Evolutionary conservation across 2,329 filamentous ascomycete species (phyloP), one percentile per base, ranked within the genome.

Genomic region (Aspergillus clavatus): DNA sequence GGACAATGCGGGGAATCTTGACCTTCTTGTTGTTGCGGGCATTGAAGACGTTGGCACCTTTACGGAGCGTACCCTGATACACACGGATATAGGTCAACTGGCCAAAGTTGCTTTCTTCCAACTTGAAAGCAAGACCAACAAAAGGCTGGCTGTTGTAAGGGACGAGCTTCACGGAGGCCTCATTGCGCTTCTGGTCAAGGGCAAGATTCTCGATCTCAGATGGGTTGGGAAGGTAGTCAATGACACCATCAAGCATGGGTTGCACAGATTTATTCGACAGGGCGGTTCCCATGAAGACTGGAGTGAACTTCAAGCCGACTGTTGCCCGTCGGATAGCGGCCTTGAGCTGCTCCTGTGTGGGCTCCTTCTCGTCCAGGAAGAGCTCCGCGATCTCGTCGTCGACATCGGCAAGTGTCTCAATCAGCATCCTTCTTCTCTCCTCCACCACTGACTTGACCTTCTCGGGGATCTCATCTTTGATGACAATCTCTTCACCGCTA

Each of bases 11-110:
- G 16, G 93, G 93, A 46, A 98, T 85, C 71, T 94, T 90, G 65
- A 98, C 86, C 76, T 91, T 96, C 79, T 96, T 95, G 69, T 91
- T 87, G 53, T 82, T 94, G 58, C 90, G 84, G 7, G 90, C 90
- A 71, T 97, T 98, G 80, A 85, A 95, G 44, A 98, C 83, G 65
- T 90, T 89, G 63, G 85, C 80, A 40, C 90, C 88, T 78, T 95
- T 97, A 67, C 77, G 85, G 48, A 98, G 75, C 18, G 84, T 84
- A 57, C 93, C 93, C 71, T 98, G 93, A 74, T 98, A 98, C 46
- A 98, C 93, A 58, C 93, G 89, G 53, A 98, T 94, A 68, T 98
- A 98, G 43, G 93, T 98, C 63, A 98, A 80, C 71, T 98, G 93
- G 35, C 93, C 93, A 61, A 95, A 98, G 68, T 95, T 96, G 72